A percentile compares a stretch with the other conserved stretches of the same genome.
These are phyloP conservation scores for Pseudocercospora musae DNA, from an alignment of 2,329 filamentous ascomycete genomes.

Conservation along the genomic window DNA sequence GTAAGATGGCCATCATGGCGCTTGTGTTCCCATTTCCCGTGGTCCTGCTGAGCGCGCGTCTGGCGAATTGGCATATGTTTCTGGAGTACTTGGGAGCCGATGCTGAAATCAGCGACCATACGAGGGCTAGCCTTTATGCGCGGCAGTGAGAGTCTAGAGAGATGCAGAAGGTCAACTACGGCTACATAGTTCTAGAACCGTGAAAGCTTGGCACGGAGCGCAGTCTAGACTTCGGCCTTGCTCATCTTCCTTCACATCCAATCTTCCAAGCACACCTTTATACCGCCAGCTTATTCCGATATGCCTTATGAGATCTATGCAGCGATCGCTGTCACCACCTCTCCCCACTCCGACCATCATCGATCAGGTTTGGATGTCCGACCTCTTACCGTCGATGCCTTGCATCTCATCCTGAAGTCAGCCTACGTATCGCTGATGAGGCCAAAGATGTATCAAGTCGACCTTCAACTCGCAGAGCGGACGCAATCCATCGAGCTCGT, in stretches of 20 bases:
- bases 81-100: not conserved
- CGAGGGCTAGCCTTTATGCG: not conserved
- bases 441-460: not conserved
- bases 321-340: not conserved
- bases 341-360: too few species aligned
- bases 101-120: not conserved
- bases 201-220: not conserved
- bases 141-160: not conserved
- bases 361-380: not conserved
- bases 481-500: not conserved
- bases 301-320: not conserved
- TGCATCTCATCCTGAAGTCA: too few species aligned
- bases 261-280: not conserved
- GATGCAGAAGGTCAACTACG: not conserved
- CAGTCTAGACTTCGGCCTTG: not conserved
- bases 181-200: not conserved
- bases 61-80: not conserved
- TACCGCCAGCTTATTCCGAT: not conserved
- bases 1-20: too few species aligned
- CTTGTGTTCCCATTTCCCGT: not conserved
- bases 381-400: not conserved
- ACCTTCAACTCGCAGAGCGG: not conserved
- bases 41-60: not conserved
- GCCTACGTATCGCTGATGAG: not conserved
- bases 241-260: not conserved